These are phyloP conservation scores for Papiliotrema laurentii DNA, from an alignment of 1,284 basidiomycete species.

Conservation along the genomic window DNA sequence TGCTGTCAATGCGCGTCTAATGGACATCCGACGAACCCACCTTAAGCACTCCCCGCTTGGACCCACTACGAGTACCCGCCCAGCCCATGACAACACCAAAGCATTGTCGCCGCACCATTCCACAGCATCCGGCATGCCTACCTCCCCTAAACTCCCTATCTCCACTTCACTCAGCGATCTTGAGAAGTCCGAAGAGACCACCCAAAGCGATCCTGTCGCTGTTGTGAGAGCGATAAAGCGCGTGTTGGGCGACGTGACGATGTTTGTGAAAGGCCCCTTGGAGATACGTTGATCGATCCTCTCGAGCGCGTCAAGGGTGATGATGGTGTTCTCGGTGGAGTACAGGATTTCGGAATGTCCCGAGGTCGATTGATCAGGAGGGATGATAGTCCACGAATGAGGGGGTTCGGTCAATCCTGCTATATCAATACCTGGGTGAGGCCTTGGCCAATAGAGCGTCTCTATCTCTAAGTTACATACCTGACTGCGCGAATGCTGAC, in stretches of 20 bases:
- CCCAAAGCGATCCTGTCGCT: conserved; percentile 70
- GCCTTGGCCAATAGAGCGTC: too few species aligned
- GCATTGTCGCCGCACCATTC: conserved; percentile 98
- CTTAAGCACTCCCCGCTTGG: conserved; percentile 83
- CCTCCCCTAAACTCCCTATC: conserved; percentile 43
- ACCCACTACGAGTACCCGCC: conserved; percentile 77
- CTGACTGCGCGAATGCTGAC: conserved; percentile 62
- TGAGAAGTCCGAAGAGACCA: conserved; percentile 88
- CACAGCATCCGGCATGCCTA: conserved; percentile 55
- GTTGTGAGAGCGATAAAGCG: conserved; percentile 85
- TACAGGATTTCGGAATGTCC: conserved; percentile 81
- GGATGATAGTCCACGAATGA: conserved; percentile 75
- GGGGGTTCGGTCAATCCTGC: conserved; percentile 70
- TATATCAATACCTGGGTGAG: conserved; percentile 7
- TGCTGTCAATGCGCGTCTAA: conserved; percentile 34
- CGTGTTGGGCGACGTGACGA: conserved; percentile 87
- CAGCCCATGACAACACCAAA: conserved; percentile 74
- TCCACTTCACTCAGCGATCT: conserved; percentile 84
- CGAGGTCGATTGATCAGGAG: conserved; percentile 77
- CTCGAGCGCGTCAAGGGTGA: conserved; percentile 80
- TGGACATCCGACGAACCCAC: conserved; percentile 52
- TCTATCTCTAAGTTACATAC: conserved; percentile 55
- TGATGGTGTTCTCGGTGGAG: conserved; percentile 67
- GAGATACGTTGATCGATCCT: conserved; percentile 80
- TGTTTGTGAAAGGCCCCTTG: conserved; percentile 79